Percentiles rank a stretch among this genome's conserved stretches.
phyloP scores from a whole-genome alignment of 768 basidiomycete genomes.

The Mycena albidolilacea region DNA sequence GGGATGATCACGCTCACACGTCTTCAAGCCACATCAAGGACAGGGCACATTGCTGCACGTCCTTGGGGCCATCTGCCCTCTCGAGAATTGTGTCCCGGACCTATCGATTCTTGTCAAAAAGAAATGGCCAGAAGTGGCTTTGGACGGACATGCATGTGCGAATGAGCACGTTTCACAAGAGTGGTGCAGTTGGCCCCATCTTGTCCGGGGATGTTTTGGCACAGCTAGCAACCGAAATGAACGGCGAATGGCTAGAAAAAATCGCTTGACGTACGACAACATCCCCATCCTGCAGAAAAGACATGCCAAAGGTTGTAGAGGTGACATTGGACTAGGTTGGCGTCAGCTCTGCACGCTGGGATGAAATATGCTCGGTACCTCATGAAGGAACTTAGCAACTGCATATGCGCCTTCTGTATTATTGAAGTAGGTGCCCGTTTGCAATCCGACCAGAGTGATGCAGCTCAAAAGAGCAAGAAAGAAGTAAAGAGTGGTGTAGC shows the following conservation, averaged over 20 bases:
- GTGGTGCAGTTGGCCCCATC: slow-evolving; percentile 44
- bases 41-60: slow-evolving; percentile 53
- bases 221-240: slow-evolving; percentile 46
- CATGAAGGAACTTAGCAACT: slow-evolving; percentile 49
- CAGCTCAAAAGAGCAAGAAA: slow-evolving; percentile 60
- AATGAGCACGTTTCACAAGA: slow-evolving; percentile 25
- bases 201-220: slow-evolving; percentile 56
- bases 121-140: neutral
- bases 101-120: slow-evolving; percentile 1
- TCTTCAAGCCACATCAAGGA: slow-evolving; percentile 63
- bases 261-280: slow-evolving; percentile 35
- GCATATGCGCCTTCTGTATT: slow-evolving; percentile 53
- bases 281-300: slow-evolving; percentile 40
- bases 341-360: neutral
- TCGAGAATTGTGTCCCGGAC: slow-evolving; percentile 31
- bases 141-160: slow-evolving; percentile 30
- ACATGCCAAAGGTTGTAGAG: slow-evolving; percentile 28
- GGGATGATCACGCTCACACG: slow-evolving; percentile 50
- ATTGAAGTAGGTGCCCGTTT: slow-evolving; percentile 54
- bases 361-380: slow-evolving; percentile 41
- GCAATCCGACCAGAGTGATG: slow-evolving; percentile 57
- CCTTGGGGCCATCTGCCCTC: slow-evolving; percentile 19
- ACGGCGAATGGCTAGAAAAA: neutral
- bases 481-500: slow-evolving; percentile 64
- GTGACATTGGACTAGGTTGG: slow-evolving; percentile 17